Evolutionary conservation across 805 yeast species (phyloP).

Genomic region (Komagataella mondaviorum): DNA sequence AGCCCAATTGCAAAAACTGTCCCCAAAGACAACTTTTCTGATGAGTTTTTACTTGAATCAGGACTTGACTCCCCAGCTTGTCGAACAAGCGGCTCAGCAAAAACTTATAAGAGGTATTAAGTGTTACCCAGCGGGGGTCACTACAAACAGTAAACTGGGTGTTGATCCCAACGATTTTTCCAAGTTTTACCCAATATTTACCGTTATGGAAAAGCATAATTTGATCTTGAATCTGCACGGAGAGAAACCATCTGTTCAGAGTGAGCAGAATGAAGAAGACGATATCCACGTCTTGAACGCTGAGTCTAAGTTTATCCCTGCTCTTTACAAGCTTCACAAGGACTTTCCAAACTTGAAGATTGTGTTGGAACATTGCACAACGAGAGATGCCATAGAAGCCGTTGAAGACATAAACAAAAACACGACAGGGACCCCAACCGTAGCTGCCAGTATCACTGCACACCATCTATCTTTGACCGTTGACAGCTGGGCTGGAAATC

Average conservation of each 20-base stretch:
- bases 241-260: slow-evolving; percentile 63
- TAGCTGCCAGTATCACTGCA: slow-evolving; percentile 91
- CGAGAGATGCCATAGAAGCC: slow-evolving; percentile 74
- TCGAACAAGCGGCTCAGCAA: slow-evolving; percentile 59
- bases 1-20: slow-evolving; percentile 39
- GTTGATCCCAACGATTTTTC: slow-evolving; percentile 89
- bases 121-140: slow-evolving; percentile 98
- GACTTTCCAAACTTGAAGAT: slow-evolving; percentile 83
- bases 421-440: slow-evolving; percentile 23
- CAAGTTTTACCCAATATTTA: slow-evolving; percentile 77
- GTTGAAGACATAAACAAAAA: slow-evolving; percentile 52
- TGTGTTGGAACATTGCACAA: slow-evolving; percentile 90
- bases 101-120: slow-evolving; percentile 79
- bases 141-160: slow-evolving; percentile 90
- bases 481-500: slow-evolving; percentile 95
- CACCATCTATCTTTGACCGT: slow-evolving; percentile 84
- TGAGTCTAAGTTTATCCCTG: slow-evolving; percentile 86
- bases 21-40: slow-evolving; percentile 77
- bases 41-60: slow-evolving; percentile 82
- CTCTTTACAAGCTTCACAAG: slow-evolving; percentile 57
- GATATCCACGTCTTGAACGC: slow-evolving; percentile 90
- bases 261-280: slow-evolving; percentile 24
- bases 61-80: slow-evolving; percentile 74
- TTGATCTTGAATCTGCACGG: slow-evolving; percentile 88
- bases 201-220: slow-evolving; percentile 70